phyloP scores from a whole-genome alignment of 495 filamentous ascomycete species.

The Oleoguttula mirabilis region DNA sequence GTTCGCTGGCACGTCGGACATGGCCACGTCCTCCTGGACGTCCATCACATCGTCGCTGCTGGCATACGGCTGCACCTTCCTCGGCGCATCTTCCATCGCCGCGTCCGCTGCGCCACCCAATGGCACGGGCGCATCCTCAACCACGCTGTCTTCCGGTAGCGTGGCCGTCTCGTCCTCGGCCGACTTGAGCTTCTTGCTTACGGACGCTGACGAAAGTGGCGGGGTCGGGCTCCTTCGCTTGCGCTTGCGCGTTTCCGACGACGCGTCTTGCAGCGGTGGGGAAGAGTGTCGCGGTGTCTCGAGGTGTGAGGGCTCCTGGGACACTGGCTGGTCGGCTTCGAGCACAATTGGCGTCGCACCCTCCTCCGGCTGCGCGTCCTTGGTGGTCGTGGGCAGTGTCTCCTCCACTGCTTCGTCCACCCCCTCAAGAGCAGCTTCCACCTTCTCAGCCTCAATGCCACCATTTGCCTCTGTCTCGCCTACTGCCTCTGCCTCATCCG shows the following conservation, averaged over 20 bases:
- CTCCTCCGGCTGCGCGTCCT: background rate
- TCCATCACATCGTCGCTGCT: constrained; percentile 17
- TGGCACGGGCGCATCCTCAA: constrained; percentile 12
- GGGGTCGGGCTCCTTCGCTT: constrained; percentile 29
- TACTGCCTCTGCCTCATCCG: background rate
- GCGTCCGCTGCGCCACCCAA: background rate
- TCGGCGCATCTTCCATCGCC: background rate
- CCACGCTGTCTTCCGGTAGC: constrained; percentile 11
- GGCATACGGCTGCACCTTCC: constrained; percentile 6
- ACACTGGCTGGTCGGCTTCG: background rate
- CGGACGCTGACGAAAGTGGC: constrained; percentile 16
- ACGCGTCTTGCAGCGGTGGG: constrained; percentile 11
- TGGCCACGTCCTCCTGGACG: background rate
- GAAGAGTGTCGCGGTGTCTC: constrained; percentile 5
- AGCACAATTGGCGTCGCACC: background rate
- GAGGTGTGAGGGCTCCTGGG: constrained; percentile 1
- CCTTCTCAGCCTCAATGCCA: background rate
- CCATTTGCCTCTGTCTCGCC: background rate
- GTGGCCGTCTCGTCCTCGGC: constrained; percentile 3
- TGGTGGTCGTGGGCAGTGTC: background rate
- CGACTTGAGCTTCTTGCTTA: constrained; percentile 26
- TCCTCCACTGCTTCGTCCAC: background rate
- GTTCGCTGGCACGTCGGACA: background rate
- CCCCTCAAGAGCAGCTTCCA: background rate
- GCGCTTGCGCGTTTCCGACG: constrained; percentile 29